Percentiles rank a stretch among this genome's conserved stretches.
Evolutionary conservation across 2,329 filamentous ascomycete species (phyloP).

Genomic region (Thermoascus crustaceus): DNA sequence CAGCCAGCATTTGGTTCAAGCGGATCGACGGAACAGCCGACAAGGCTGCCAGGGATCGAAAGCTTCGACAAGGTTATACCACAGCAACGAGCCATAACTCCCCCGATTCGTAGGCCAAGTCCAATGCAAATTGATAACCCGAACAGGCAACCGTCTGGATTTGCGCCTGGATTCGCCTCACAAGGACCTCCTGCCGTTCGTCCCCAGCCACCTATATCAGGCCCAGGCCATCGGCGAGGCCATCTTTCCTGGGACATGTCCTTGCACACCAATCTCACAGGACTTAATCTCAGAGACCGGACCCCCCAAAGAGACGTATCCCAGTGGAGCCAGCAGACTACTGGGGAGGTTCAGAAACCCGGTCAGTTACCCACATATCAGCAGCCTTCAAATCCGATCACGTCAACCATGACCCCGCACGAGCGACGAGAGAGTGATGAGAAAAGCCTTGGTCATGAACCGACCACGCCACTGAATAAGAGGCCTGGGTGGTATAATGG

Average conservation of each 20-base stretch:
- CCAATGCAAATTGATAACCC: constrained; percentile 68
- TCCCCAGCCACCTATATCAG: constrained; percentile 35
- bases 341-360: constrained; percentile 33
- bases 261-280: constrained; percentile 37
- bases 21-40: constrained; percentile 47
- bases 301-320: constrained; percentile 28
- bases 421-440: constrained; percentile 20
- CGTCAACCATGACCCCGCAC: too few species aligned
- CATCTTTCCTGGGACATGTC: constrained; percentile 44
- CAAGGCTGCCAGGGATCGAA: constrained; percentile 80
- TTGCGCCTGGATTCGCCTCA: constrained; percentile 26
- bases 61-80: constrained; percentile 69
- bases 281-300: constrained; percentile 34
- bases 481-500: constrained; percentile 27
- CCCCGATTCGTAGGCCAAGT: constrained; percentile 57
- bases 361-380: constrained; percentile 28
- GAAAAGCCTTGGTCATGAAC: constrained; percentile 14
- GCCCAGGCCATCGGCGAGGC: constrained; percentile 36
- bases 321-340: constrained; percentile 38
- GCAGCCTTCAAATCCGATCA: constrained; percentile 14
- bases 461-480: constrained; percentile 19
- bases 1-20: constrained; percentile 48
- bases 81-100: constrained; percentile 54
- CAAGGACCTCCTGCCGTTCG: constrained; percentile 27
- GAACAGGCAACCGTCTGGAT: constrained; percentile 31